These are phyloP conservation scores for Saccharum spontaneum DNA, from an alignment of 176 grass and related monocot species.

Conservation along the genomic window DNA sequence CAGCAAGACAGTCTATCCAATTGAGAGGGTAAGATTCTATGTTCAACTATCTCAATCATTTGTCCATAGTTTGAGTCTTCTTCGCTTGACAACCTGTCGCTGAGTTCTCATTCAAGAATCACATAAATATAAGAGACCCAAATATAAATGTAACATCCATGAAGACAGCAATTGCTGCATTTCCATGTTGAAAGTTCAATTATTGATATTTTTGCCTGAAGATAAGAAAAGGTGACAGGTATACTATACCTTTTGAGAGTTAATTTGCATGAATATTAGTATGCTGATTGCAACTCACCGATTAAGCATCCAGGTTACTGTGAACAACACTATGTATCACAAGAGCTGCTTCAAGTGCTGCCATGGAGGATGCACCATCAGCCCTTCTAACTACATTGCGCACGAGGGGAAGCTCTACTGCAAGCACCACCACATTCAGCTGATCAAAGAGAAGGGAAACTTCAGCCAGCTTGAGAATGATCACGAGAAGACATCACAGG, in stretches of 20 bases:
- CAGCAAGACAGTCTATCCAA: constrained; percentile 90
- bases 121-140: neutral
- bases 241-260: constrained; percentile 12
- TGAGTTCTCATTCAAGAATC: neutral
- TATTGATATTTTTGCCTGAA: constrained; percentile 14
- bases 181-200: constrained; percentile 13
- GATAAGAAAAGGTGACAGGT: constrained; percentile 11
- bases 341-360: constrained; percentile 99
- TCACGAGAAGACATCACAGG: constrained; percentile 45
- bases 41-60: constrained; percentile 26
- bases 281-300: neutral
- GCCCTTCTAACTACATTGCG: constrained; percentile 97
- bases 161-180: neutral
- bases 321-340: constrained; percentile 82
- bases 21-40: constrained; percentile 73
- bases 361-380: constrained; percentile 96
- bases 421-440: constrained; percentile 91
- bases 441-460: constrained; percentile 96
- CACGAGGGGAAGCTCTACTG: constrained; percentile 98
- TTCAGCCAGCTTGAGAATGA: constrained; percentile 90
- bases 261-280: constrained; percentile 8
- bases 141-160: neutral
- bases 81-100: constrained; percentile 23
- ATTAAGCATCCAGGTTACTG: constrained; percentile 65
- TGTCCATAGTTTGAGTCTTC: neutral